Conservation (phyloP, 202 grass and related monocot genomes). For the Eragrostis tef region DNA sequence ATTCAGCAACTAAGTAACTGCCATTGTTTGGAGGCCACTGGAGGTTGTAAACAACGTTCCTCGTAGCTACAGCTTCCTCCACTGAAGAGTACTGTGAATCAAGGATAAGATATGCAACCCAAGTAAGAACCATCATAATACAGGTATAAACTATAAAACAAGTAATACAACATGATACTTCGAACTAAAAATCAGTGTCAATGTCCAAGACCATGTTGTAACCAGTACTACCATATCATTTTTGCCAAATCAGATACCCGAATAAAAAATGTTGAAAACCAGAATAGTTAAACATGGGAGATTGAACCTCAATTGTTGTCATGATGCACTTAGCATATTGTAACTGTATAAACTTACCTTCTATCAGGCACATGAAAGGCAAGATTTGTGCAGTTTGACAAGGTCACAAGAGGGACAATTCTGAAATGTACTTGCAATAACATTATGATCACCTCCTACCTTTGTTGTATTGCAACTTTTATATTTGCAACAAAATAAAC, state of each 20-base stretch:
- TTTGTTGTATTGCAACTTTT: not conserved
- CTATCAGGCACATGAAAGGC: conserved; percentile 17
- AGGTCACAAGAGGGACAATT: not conserved
- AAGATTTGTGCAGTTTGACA: not conserved
- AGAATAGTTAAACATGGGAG: too few species aligned
- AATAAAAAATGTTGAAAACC: too few species aligned
- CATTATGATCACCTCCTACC: not conserved
- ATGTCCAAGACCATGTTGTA: not conserved
- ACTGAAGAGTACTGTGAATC: conserved; percentile 69
- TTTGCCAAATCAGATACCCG: not conserved
- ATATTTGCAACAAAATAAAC: not conserved
- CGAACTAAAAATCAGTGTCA: not conserved
- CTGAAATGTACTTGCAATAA: conserved; percentile 18
- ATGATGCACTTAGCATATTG: not conserved
- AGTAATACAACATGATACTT: conserved; percentile 1
- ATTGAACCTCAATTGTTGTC: not conserved
- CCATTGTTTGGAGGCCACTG: conserved; percentile 91
- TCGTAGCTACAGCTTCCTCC: conserved; percentile 88
- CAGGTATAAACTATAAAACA: conserved; percentile 14
- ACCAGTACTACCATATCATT: not conserved
- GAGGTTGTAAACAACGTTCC: conserved; percentile 85
- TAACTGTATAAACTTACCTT: not conserved
- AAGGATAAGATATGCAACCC: not conserved
- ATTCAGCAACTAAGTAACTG: conserved; percentile 79
- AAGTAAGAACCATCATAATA: conserved; percentile 19